Percentiles rank a stretch among this genome's conserved stretches.
These are phyloP conservation scores for Fimicolochytrium jonesii DNA, from an alignment of 192 early-diverging fungal species.

Conservation along the genomic window DNA sequence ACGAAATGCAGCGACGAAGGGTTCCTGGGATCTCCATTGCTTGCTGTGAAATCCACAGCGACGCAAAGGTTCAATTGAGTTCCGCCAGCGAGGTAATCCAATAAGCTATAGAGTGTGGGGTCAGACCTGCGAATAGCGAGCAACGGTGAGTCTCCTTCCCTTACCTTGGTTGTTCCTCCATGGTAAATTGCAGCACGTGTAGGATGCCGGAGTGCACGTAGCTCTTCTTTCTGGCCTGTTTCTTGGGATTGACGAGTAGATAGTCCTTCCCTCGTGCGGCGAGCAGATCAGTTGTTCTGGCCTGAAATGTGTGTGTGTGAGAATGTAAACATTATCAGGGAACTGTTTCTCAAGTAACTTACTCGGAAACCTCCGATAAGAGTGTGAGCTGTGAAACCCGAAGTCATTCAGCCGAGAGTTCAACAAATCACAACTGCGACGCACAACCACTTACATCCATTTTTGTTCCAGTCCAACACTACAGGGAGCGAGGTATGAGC, in stretches of 20 bases:
- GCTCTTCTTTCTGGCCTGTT: conserved; percentile 15
- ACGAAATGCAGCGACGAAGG: conserved; percentile 48
- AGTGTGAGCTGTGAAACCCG: no score
- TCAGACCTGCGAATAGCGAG: background rate
- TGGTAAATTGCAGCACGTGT: conserved; percentile 17
- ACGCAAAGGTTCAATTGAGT: conserved; percentile 41
- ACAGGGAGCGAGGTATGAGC: background rate
- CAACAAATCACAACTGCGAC: no score
- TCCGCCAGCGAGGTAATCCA: conserved; percentile 51
- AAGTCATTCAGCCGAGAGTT: no score
- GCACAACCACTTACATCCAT: background rate
- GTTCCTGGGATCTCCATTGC: conserved; percentile 48
- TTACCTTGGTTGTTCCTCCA: conserved; percentile 19
- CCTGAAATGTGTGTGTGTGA: no score
- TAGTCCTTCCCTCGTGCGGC: conserved; percentile 18
- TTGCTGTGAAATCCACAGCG: conserved; percentile 54
- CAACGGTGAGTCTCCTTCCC: conserved; percentile 1
- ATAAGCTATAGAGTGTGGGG: conserved; percentile 38
- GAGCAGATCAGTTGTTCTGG: background rate
- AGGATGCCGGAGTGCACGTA: conserved; percentile 18
- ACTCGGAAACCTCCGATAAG: no score
- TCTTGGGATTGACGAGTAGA: conserved; percentile 18
- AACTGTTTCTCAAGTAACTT: no score
- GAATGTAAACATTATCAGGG: no score
- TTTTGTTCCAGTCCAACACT: conserved; percentile 13